Conservation (phyloP, 257 asterid species). For the Linderniella brevidens region DNA sequence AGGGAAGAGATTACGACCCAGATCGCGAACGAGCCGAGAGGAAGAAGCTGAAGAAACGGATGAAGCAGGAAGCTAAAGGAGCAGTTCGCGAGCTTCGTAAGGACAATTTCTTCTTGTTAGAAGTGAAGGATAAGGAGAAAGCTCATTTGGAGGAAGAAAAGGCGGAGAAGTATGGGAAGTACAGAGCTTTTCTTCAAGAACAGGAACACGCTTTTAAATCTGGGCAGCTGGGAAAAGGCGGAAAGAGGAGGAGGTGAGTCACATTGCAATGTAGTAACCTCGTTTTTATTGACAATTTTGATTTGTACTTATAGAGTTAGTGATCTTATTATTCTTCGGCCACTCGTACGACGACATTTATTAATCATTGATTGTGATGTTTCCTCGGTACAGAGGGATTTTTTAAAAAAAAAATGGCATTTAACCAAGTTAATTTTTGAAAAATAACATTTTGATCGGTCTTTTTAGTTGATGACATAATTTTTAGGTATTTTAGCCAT, state of each 20-base stretch:
- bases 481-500: too few species aligned
- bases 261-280: too few species aligned
- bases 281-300: too few species aligned
- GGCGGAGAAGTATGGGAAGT: conserved; percentile 50
- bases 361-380: too few species aligned
- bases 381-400: too few species aligned
- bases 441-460: too few species aligned
- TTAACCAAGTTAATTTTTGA: too few species aligned
- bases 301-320: too few species aligned
- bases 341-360: too few species aligned
- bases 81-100: conserved; percentile 74
- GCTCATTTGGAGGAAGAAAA: conserved; percentile 40
- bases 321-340: too few species aligned
- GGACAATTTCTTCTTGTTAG: conserved; percentile 61
- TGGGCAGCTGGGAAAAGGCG: conserved; percentile 75
- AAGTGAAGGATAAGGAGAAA: conserved; percentile 48
- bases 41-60: conserved; percentile 46
- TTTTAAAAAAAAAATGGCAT: too few species aligned
- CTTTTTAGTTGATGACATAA: too few species aligned
- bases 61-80: conserved; percentile 53
- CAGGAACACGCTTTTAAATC: conserved; percentile 90
- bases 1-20: conserved; percentile 98
- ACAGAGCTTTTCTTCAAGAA: conserved; percentile 79
- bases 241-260: conserved; percentile 55
- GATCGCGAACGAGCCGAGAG: conserved; percentile 75